Percentiles rank a stretch among this genome's conserved stretches.
These are phyloP conservation scores for Leucocoprinus leucothites DNA, from an alignment of 768 basidiomycete genomes.

Conservation along the genomic window DNA sequence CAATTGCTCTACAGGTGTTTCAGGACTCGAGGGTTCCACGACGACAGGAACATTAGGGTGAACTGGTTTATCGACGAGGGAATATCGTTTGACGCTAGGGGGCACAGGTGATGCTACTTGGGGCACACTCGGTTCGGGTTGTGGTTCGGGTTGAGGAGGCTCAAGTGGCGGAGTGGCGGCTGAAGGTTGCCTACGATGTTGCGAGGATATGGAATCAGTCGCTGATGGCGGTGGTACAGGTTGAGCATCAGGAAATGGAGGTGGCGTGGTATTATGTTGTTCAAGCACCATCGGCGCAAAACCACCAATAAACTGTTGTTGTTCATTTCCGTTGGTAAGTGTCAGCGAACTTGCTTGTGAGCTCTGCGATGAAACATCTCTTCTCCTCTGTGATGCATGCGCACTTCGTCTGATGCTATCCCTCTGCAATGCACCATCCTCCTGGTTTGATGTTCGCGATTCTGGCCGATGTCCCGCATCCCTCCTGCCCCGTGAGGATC, in stretches of 20 bases:
- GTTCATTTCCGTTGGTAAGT: conserved; percentile 15
- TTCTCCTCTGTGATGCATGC: conserved; percentile 32
- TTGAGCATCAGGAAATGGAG: neutral
- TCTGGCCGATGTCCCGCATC: conserved; percentile 48
- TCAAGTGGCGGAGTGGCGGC: conserved; percentile 4
- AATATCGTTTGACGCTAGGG: conserved; percentile 72
- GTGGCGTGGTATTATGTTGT: conserved; percentile 16
- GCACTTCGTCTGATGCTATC: conserved; percentile 24
- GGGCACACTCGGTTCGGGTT: conserved; percentile 20
- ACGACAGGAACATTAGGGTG: conserved; percentile 42
- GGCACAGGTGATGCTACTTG: conserved; percentile 40
- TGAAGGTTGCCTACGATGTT: conserved; percentile 11
- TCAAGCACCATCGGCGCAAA: conserved; percentile 36
- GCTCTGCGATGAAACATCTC: conserved; percentile 20
- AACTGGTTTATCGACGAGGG: conserved; percentile 71
- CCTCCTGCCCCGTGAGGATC: conserved; percentile 50
- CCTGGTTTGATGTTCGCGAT: conserved; percentile 36
- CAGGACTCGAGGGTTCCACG: conserved; percentile 49
- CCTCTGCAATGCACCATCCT: conserved; percentile 32
- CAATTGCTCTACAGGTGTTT: conserved; percentile 28
- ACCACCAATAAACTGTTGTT: conserved; percentile 49
- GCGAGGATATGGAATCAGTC: conserved; percentile 10
- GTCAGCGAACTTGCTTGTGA: conserved; percentile 28
- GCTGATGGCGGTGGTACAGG: conserved; percentile 22
- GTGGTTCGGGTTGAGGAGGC: conserved; percentile 19